phyloP scores from a whole-genome alignment of 768 basidiomycete species.

The Amanita phalloides region DNA sequence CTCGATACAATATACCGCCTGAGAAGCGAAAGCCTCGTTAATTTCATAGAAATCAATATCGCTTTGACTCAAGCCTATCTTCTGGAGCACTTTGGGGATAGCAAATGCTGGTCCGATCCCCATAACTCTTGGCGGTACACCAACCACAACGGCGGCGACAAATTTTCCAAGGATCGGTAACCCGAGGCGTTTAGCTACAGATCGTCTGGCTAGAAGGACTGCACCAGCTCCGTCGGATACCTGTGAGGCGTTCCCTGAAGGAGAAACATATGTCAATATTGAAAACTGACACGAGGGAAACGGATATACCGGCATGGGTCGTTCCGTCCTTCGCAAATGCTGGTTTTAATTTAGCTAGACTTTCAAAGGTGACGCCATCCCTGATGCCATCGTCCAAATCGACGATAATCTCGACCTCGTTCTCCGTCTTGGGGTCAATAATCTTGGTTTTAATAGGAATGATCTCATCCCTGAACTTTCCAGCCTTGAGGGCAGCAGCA shows the following conservation, averaged over 20 bases:
- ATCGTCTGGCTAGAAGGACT: conserved; percentile 73
- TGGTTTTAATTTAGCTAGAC: conserved; percentile 74
- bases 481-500: conserved; percentile 65
- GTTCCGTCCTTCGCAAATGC: conserved; percentile 67
- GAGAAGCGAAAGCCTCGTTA: conserved; percentile 85
- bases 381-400: conserved; percentile 81
- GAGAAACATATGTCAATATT: conserved; percentile 2
- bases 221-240: conserved; percentile 91
- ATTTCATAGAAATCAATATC: conserved; percentile 91
- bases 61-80: conserved; percentile 48
- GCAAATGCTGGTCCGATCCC: conserved; percentile 88
- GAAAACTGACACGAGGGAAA: conserved; percentile 13
- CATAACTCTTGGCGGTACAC: conserved; percentile 85
- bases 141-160: conserved; percentile 55
- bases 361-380: conserved; percentile 73
- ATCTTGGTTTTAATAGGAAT: conserved; percentile 65
- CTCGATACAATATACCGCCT: conserved; percentile 66
- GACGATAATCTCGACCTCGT: conserved; percentile 56
- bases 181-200: conserved; percentile 69
- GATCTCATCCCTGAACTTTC: conserved; percentile 79
- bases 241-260: conserved; percentile 67
- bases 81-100: conserved; percentile 64
- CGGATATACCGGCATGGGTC: conserved; percentile 56
- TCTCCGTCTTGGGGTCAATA: conserved; percentile 65
- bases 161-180: conserved; percentile 87